Evolutionary conservation across 2,329 filamentous ascomycete species (phyloP).

Genomic region (Scopulariopsis brevicaulis): DNA sequence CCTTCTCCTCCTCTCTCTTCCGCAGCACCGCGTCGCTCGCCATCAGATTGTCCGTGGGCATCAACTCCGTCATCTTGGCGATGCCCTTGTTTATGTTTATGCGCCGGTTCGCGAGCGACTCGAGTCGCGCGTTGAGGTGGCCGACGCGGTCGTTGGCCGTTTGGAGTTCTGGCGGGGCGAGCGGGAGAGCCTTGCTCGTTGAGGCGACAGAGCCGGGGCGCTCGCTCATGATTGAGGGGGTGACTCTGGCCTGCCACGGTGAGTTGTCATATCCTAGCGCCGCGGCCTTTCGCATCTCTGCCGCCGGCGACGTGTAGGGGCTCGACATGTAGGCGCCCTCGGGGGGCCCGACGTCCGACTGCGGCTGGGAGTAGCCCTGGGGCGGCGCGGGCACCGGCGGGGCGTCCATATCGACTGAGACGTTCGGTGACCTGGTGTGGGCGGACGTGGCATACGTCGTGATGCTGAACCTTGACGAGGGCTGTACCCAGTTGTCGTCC

Average conservation of each 20-base stretch:
- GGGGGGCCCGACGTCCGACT: not conserved
- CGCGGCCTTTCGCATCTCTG: not conserved
- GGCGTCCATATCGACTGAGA: slow-evolving; percentile 21
- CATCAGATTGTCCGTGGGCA: slow-evolving; percentile 59
- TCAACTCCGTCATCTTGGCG: slow-evolving; percentile 65
- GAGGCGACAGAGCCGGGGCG: slow-evolving; percentile 12
- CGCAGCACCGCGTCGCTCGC: slow-evolving; percentile 51
- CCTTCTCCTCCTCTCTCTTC: slow-evolving; percentile 45
- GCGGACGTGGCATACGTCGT: slow-evolving; percentile 48
- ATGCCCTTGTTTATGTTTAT: slow-evolving; percentile 64
- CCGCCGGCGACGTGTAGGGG: not conserved
- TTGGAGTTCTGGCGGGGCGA: slow-evolving; percentile 45
- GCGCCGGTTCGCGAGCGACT: slow-evolving; percentile 54
- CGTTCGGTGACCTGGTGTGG: slow-evolving; percentile 25
- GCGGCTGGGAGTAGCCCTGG: not conserved
- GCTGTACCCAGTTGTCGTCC: slow-evolving; percentile 28
- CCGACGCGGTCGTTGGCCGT: slow-evolving; percentile 53
- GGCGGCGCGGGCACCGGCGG: slow-evolving; percentile 22
- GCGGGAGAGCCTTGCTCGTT: slow-evolving; percentile 47
- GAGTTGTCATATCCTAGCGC: not conserved
- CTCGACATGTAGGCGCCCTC: not conserved
- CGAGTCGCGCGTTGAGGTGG: slow-evolving; percentile 53
- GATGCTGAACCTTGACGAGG: slow-evolving; percentile 50
- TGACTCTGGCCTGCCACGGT: not conserved
- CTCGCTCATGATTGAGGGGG: not conserved